Evolutionary conservation across 2,329 filamentous ascomycete genomes (phyloP).

Genomic region (Fusarium secorum): DNA sequence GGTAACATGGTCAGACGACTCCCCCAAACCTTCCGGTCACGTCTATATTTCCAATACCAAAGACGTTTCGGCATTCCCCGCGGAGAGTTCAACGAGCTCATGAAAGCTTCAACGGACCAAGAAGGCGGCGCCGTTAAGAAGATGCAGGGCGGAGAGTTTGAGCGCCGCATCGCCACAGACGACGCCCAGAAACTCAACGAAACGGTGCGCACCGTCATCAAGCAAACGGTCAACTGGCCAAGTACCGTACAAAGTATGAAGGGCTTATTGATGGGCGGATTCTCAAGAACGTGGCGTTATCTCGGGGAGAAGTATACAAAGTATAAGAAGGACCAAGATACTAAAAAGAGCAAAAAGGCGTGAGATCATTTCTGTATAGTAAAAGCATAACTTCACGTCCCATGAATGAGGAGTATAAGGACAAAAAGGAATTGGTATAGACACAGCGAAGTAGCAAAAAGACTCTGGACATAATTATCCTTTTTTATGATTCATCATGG

Average conservation of each 20-base stretch:
- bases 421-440: constrained; percentile 16
- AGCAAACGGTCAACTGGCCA: constrained; percentile 90
- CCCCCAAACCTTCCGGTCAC: constrained; percentile 84
- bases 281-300: constrained; percentile 75
- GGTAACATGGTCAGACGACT: constrained; percentile 96
- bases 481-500: constrained; percentile 19
- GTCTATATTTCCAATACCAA: constrained; percentile 94
- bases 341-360: constrained; percentile 37
- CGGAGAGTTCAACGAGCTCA: constrained; percentile 84
- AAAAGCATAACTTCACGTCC: not conserved
- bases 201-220: constrained; percentile 79
- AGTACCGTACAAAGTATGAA: constrained; percentile 89
- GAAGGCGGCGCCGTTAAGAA: constrained; percentile 73
- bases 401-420: constrained; percentile 15
- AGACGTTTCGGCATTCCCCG: constrained; percentile 86
- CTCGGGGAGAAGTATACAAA: constrained; percentile 81
- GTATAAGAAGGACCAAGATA: constrained; percentile 57
- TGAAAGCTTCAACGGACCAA: constrained; percentile 77
- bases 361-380: not conserved
- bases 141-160: constrained; percentile 83
- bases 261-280: constrained; percentile 79
- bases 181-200: constrained; percentile 71
- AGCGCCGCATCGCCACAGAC: constrained; percentile 80
- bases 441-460: constrained; percentile 14
- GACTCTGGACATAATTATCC: constrained; percentile 4